Conservation (phyloP, 106 monocot genomes). For the Phalaenopsis equestris region DNA sequence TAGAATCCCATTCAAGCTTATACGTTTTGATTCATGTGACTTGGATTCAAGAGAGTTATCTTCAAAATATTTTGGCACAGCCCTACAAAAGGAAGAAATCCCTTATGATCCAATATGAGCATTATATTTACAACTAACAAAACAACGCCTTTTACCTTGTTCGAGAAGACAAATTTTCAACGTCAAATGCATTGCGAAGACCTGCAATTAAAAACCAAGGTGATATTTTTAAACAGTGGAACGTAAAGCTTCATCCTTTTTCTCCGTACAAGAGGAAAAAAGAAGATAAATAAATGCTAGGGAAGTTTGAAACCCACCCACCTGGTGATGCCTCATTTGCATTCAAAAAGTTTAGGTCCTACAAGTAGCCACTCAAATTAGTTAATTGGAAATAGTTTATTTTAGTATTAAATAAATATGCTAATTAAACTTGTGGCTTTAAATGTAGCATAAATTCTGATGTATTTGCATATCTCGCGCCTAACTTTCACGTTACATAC, state of each 20-base stretch:
- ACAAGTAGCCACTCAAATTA: background rate
- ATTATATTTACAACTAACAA: background rate
- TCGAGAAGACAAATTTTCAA: conserved; percentile 2
- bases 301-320: background rate
- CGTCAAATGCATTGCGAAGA: background rate
- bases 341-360: conserved; percentile 7
- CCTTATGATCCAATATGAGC: background rate
- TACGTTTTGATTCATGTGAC: background rate
- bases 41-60: background rate
- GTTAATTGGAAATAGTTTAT: background rate
- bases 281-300: background rate
- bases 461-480: too few relatives aligned
- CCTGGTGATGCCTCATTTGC: background rate
- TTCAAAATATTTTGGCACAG: conserved; percentile 10
- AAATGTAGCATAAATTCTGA: background rate
- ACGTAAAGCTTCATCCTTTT: background rate
- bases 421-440: background rate
- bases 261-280: background rate
- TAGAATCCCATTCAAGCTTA: conserved; percentile 5
- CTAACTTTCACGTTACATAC: too few relatives aligned
- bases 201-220: background rate
- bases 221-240: background rate
- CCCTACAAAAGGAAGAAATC: background rate
- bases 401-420: background rate
- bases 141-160: conserved; percentile 3